Percentiles rank a stretch among this genome's conserved stretches.
Conservation (phyloP, 1,284 basidiomycete genomes). For the Inonotus hispidus region DNA sequence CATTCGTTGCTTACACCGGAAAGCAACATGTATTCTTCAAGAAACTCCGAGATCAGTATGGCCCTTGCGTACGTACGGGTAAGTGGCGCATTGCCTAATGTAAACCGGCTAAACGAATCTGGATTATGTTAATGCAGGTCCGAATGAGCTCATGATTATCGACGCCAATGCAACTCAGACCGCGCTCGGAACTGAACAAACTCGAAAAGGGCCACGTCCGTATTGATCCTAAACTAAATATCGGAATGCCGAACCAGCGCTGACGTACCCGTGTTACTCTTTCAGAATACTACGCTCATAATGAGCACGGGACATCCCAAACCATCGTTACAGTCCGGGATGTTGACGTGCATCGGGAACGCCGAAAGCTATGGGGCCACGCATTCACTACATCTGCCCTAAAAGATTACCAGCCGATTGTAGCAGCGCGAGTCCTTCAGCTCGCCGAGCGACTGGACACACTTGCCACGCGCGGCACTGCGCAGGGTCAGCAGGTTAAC, state of each 20-base stretch:
- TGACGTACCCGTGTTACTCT: background rate
- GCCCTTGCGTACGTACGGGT: background rate
- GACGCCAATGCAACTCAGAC: conserved; percentile 26
- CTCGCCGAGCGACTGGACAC: conserved; percentile 29
- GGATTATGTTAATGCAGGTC: conserved; percentile 25
- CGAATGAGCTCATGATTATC: conserved; percentile 32
- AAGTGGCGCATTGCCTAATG: too few relatives aligned
- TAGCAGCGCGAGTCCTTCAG: conserved; percentile 30
- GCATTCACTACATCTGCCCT: conserved; percentile 35
- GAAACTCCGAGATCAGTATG: conserved; percentile 20
- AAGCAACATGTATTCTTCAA: conserved; percentile 17
- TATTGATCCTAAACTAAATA: background rate
- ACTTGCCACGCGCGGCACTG: conserved; percentile 7
- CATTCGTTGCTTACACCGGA: conserved; percentile 12
- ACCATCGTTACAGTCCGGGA: conserved; percentile 24
- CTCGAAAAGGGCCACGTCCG: conserved; percentile 28
- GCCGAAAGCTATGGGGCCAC: conserved; percentile 38
- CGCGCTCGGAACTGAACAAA: conserved; percentile 27
- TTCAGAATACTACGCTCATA: background rate
- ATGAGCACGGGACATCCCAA: conserved; percentile 6
- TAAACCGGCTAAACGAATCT: conserved; percentile 9
- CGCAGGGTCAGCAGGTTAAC: conserved; percentile 27
- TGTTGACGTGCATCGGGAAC: conserved; percentile 32
- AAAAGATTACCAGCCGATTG: conserved; percentile 33
- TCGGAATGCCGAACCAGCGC: conserved; percentile 13